Evolutionary conservation across 164 flowering plant species (phyloP), one percentile per base, ranked within the genome.

Genomic region (Stephania japonica): DNA sequence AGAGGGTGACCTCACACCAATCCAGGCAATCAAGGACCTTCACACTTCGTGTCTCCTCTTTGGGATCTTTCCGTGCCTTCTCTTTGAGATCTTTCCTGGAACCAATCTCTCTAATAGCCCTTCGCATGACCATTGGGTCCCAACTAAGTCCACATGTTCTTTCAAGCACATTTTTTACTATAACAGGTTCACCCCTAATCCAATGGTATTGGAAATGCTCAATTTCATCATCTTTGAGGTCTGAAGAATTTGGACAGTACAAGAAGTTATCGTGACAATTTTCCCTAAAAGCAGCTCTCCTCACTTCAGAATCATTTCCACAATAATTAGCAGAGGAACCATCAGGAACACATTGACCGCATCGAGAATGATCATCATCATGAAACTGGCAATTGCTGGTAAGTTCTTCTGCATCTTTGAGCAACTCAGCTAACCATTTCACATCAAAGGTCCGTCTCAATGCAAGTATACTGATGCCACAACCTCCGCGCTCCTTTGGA

Each of bases 91-190:
- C 77, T 69, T 70, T 70, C 75, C 74, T 81, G 67, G 85, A 84
- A 67, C 82, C 83, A 27, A 73, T 73, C 74, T 78, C 83, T 73
- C 79, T 79, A 63, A 86, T 83, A 70, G 96, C 92, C 78, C 96
- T 79, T 84, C 87, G 84, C 94, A 92, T 90, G 71, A 92, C 95
- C 90, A 86, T 85, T 26, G 98, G 98, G 44, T 92, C 98, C 98
- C 98, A 93, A 80, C 94, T 88, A 59, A 93, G 88, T 70, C 91
- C 92, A 72, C 87, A 82, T 25, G 87, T 73, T 65, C 72, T 85
- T 61, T 82, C 84, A 66, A 81, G 85, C 23, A 85, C 90, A 79
- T 90, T 83, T 78, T 87, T 87, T 32, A 93, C 92, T 23, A 93
- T 80, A 21, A 93, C 86, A 63, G 98, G 98, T 80, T 88, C 94